Conservation (phyloP, 1,139 yeast species). For the Yamadazyma epiphylla region DNA sequence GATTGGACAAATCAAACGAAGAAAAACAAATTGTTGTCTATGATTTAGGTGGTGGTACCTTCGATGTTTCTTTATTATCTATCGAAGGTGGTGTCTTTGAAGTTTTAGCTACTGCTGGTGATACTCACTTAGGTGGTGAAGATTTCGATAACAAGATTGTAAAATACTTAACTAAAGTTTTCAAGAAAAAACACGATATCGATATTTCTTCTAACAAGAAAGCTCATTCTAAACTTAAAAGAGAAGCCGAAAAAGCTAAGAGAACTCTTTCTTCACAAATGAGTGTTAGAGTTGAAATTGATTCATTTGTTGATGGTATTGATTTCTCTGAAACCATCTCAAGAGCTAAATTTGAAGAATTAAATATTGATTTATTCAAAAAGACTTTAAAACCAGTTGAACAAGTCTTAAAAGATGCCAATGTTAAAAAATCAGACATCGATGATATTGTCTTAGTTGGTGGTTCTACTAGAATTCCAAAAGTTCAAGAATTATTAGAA, state of each 20-base stretch:
- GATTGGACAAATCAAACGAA: constrained; percentile 72
- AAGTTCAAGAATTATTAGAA: constrained; percentile 88
- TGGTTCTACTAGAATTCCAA: constrained; percentile 98
- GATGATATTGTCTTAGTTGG: constrained; percentile 95
- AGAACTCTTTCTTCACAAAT: constrained; percentile 89
- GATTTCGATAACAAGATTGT: constrained; percentile 91
- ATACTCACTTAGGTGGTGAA: constrained; percentile 73
- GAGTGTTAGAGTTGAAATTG: constrained; percentile 89
- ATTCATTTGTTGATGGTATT: constrained; percentile 91
- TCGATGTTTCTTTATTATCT: constrained; percentile 48
- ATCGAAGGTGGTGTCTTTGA: constrained; percentile 53
- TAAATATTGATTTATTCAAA: constrained; percentile 82
- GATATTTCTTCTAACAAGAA: constrained; percentile 72
- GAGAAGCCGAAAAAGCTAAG: constrained; percentile 96
- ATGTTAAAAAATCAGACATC: constrained; percentile 74
- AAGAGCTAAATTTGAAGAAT: constrained; percentile 94
- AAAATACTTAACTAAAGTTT: constrained; percentile 77
- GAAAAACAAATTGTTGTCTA: constrained; percentile 49
- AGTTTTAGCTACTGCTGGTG: constrained; percentile 53
- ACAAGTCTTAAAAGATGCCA: constrained; percentile 86
- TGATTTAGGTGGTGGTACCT: constrained; percentile 56
- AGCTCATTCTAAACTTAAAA: constrained; percentile 86
- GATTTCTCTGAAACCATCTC: constrained; percentile 91
- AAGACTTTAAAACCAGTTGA: constrained; percentile 91
- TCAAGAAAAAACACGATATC: constrained; percentile 83